Evolutionary conservation across 345 rosid species (phyloP), one percentile per base, ranked within the genome.

Genomic region (Syzygium oleosum): DNA sequence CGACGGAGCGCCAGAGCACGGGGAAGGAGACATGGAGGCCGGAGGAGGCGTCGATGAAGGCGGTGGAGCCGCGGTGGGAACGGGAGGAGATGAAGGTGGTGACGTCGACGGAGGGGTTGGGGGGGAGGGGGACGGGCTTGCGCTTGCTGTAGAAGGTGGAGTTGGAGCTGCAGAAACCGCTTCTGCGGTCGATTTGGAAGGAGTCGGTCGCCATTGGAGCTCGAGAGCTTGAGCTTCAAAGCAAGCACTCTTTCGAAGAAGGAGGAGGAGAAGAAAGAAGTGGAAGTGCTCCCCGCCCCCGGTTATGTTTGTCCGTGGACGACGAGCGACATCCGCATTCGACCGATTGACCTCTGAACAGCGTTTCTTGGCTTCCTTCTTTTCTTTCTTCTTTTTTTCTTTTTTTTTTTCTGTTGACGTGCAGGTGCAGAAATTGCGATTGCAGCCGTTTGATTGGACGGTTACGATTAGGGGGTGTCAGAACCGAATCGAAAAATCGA

Each of bases 31-130:
- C 93, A 17, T 87, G 94, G 51, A 86, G 88, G 87, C 95, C 99
- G 12, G 98, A 93, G 89, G 94, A 65, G 86, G 98, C 96, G 90
- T 97, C 99, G 91, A 97, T 92, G 94, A 97, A 93, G 84, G 99
- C 99, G 63, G 88, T 90, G 55, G 91, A 91, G 87, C 99, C 97
- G 49, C 88, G 92, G 93, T 97, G 99, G 56, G 99, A 90, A 23
- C 90, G 95, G 19, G 99, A 93, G 19, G 99, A 95, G 88, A 97
- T 97, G 88, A 95, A 97, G 15, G 97, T 93, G 31, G 99, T 93
- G 88, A 95, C 91, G 89, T 96, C 96, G 14, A 96, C 91, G 54
- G 86, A 91, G 2, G 91, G 89, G 86, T 93, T 96, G 9, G 87
- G 92, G 0, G 99, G 98, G 19, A 94, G 86, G 11, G 95, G 92